These are phyloP conservation scores for Botrytis medusae DNA, from an alignment of 2,329 filamentous ascomycete species.

Conservation along the genomic window DNA sequence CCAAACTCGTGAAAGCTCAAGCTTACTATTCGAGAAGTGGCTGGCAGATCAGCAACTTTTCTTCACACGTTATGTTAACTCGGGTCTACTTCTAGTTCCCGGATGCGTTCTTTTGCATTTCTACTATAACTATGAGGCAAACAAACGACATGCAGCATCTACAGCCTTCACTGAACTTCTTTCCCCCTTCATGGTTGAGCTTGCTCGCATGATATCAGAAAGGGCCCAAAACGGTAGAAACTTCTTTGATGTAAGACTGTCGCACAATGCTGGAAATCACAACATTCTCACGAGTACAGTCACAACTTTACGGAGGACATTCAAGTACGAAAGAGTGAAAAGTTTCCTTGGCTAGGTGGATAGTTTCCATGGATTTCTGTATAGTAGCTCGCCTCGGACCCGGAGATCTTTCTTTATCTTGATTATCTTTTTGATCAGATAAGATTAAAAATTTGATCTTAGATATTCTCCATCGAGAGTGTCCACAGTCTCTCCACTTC, in stretches of 20 bases:
- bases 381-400: background rate
- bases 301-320: background rate
- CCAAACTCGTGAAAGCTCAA: background rate
- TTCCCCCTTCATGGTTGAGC: background rate
- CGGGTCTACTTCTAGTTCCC: background rate
- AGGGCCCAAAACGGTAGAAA: background rate
- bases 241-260: background rate
- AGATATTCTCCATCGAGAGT: background rate
- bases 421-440: slow-evolving; percentile 21
- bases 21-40: background rate
- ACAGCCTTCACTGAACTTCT: background rate
- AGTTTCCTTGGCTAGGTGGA: background rate
- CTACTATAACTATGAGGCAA: background rate
- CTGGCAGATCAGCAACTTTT: background rate
- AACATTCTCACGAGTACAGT: background rate
- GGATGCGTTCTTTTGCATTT: background rate
- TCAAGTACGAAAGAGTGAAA: background rate
- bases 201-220: background rate
- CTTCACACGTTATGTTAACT: background rate
- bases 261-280: background rate
- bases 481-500: background rate
- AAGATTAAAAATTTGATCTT: slow-evolving; percentile 3
- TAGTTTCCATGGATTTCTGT: slow-evolving; percentile 1
- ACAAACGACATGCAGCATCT: background rate
- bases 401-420: background rate